Evolutionary conservation across 2,329 filamentous ascomycete species (phyloP).

Genomic region (Exophiala calicioides): DNA sequence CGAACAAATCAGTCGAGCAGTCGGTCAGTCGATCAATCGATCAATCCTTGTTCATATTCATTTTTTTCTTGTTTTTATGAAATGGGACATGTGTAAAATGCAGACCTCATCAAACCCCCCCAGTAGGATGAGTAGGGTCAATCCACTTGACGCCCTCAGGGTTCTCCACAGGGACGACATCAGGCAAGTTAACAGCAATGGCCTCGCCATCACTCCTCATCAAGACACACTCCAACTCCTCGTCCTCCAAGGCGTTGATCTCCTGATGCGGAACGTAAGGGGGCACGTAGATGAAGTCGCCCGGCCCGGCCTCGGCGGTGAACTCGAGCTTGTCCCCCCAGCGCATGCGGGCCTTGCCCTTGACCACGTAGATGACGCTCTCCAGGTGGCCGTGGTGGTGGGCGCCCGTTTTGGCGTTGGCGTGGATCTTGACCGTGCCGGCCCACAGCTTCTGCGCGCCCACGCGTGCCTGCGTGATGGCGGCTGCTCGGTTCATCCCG

Average conservation of each 20-base stretch:
- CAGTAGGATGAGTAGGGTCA: slow-evolving; percentile 46
- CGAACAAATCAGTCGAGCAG: no score
- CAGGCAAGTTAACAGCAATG: slow-evolving; percentile 47
- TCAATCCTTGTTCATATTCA: background rate
- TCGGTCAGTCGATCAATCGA: background rate
- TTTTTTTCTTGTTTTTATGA: background rate
- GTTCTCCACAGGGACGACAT: slow-evolving; percentile 46
- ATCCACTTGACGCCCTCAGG: slow-evolving; percentile 49
- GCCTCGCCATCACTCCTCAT: slow-evolving; percentile 48
- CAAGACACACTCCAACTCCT: slow-evolving; percentile 47
- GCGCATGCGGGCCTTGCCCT: slow-evolving; percentile 48
- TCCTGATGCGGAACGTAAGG: slow-evolving; percentile 50
- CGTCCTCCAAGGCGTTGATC: slow-evolving; percentile 46
- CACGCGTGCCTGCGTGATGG: slow-evolving; percentile 47
- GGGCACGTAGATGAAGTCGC: slow-evolving; percentile 51
- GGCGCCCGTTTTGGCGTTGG: slow-evolving; percentile 48
- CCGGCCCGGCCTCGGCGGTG: slow-evolving; percentile 48
- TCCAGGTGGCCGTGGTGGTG: slow-evolving; percentile 51
- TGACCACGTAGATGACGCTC: slow-evolving; percentile 49
- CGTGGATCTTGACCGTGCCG: slow-evolving; percentile 47
- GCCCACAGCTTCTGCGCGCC: slow-evolving; percentile 50
- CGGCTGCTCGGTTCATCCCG: slow-evolving; percentile 48
- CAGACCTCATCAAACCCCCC: slow-evolving; percentile 17
- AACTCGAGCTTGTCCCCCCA: slow-evolving; percentile 50
- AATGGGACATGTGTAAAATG: background rate